Base-by-base conservation (phyloP, 768 basidiomycete genomes). In the Pulveroboletus frians region DNA sequence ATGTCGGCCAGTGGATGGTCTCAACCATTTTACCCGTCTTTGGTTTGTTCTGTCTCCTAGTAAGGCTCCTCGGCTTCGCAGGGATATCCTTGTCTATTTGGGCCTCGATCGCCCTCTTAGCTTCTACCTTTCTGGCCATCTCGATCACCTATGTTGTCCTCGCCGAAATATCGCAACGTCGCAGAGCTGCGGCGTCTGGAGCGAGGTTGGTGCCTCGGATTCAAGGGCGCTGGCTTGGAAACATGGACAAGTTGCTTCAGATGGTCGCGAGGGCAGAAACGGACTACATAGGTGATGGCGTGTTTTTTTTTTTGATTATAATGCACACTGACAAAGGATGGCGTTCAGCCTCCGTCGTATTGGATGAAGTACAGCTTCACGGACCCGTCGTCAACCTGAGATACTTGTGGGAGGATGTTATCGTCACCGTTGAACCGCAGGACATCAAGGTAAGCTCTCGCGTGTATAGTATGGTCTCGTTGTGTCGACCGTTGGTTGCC, bases 361-460 rank as follows among this genome's bases (percentile, higher is more conserved):
- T 55, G 35, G 63, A 69, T 3, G 58, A 63, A 35, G 52, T 62
- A 10, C 40, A 59, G 4, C 27, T 52, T 31, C 49, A 59, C 14
- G 69, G 69, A 15, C 65, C 40, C 20, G 59, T 49, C 39, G 44
- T 74, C 46, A 79, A 82, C 53, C 18, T 80, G 49, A 62, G 72
- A 6, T 61, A 76, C 30, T 47, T 81, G 17, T 80, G 79, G 76
- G 69, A 72, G 17, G 71, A 77, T 49, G 26, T 75, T 18, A 56
- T 79, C 34, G 49, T 83, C 29, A 83, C 82, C 0, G 62, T 65
- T 0, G 73, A 69, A 20, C 81, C 82, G 0, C 75, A 80, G 39
- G 69, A 79, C 31, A 54, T 74, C 30, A 75, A 74, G 58, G 71
- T 67, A 6, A 9, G 56, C 29, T 26, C 15, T 17, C 6, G 11